Evolutionary conservation across 202 grass and related monocot species (phyloP), one percentile per base, ranked within the genome.

Genomic region (Zizania palustris): DNA sequence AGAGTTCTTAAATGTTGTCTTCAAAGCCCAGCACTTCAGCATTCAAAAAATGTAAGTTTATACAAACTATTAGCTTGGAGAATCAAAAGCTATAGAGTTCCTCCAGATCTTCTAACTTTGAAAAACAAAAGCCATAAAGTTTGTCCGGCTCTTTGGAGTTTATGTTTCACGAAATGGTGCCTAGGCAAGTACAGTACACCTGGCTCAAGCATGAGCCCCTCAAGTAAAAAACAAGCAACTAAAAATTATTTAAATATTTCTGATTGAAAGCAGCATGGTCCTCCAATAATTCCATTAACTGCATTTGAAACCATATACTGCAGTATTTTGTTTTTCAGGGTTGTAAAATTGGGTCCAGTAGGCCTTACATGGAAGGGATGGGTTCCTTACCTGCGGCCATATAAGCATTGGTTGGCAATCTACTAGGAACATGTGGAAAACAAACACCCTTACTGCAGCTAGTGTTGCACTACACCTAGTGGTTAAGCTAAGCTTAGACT

Each of bases 171-270:
- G 61, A 36, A 65, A 72, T 45, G 21, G n/a, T 67, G 22, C 60
- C 45, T 58, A 68, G 13, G 43, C 38, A 62, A 66, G 62, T 12
- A 20, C 13, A 72, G 34, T 49, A 34, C 35, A 51, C 50, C 66
- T 66, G 42, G 53, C 58, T 60, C n/a, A 11, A 75, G 38, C 16
- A 69, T 69, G 40, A 75, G 58, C 45, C 57, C 46, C 50, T 6
- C 79, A 76, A 71, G 19, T 28, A 67, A 56, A 73, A 65, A 21
- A 9, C 1, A 56, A 58, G 33, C 20, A 60, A 57, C n/a, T 50
- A 49, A 59, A 72, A 65, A 73, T 74, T 10, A 82, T 34, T 60
- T 67, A 16, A 54, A 45, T 45, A 35, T 34, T n/a, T 69, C 54
- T 33, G 9, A 69, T 22, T 19, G 12, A 41, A 74, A 75, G 71